Evolutionary conservation across 306 rosid genomes (phyloP).

Genomic region (Castanopsis chinensis): DNA sequence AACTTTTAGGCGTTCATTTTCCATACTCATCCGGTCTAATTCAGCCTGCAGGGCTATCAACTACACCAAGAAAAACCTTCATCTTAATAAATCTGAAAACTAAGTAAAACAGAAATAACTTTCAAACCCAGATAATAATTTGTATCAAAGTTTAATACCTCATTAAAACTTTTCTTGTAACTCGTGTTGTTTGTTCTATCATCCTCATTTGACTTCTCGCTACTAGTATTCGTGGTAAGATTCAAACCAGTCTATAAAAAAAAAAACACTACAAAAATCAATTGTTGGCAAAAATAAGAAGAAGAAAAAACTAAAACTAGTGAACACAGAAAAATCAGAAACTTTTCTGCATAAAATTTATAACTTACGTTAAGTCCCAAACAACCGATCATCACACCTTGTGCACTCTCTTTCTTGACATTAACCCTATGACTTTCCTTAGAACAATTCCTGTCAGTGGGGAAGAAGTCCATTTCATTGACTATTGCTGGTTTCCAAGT

Average conservation of each 20-base stretch:
- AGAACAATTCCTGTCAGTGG: slow-evolving; percentile 8
- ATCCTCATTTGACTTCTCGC: slow-evolving; percentile 32
- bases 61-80: slow-evolving; percentile 17
- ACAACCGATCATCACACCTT: slow-evolving; percentile 8
- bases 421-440: not conserved
- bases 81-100: not conserved
- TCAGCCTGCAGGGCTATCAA: slow-evolving; percentile 35
- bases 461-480: slow-evolving; percentile 59
- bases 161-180: slow-evolving; percentile 20
- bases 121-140: not conserved
- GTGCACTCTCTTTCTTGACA: slow-evolving; percentile 15
- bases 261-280: not conserved
- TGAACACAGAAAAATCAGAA: not conserved
- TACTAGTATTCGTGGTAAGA: slow-evolving; percentile 38
- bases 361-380: slow-evolving; percentile 30
- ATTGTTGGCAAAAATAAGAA: too few species aligned
- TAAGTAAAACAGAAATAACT: not conserved
- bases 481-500: slow-evolving; percentile 28
- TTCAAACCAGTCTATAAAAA: slow-evolving; percentile 51
- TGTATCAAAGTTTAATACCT: slow-evolving; percentile 6
- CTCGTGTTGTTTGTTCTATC: slow-evolving; percentile 35
- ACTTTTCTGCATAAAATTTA: slow-evolving; percentile 15
- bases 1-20: slow-evolving; percentile 49
- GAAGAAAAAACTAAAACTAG: not conserved
- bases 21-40: slow-evolving; percentile 41